Conservation (phyloP, 2,329 filamentous ascomycete genomes). For the Cryphonectria naterciae region DNA sequence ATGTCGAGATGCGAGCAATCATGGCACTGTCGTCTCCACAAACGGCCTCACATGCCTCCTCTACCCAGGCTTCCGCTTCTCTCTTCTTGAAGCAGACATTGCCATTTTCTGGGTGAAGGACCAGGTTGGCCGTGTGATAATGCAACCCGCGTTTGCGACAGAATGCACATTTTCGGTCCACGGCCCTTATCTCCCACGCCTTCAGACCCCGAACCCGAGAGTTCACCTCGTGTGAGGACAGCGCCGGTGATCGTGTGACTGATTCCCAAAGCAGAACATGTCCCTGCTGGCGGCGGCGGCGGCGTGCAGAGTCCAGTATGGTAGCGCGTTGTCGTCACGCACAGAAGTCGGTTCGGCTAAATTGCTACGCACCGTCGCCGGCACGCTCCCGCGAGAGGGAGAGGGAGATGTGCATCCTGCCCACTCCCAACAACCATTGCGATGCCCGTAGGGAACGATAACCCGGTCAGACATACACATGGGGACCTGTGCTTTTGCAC, state of each 20-base stretch:
- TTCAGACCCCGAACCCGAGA: neutral
- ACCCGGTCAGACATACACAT: neutral
- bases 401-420: neutral
- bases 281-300: neutral
- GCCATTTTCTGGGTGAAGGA: neutral
- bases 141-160: neutral
- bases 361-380: neutral
- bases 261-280: neutral
- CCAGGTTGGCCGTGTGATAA: neutral
- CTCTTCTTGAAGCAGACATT: too few relatives aligned
- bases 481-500: neutral
- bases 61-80: neutral
- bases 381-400: neutral
- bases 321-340: neutral
- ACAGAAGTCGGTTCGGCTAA: conserved; percentile 1
- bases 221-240: neutral
- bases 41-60: neutral
- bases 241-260: neutral
- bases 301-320: neutral
- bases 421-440: neutral
- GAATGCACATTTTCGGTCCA: neutral
- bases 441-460: neutral
- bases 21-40: neutral
- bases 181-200: conserved; percentile 1
- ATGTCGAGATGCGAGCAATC: neutral